Percentiles rank a stretch among this genome's conserved stretches.
Evolutionary conservation across 805 yeast genomes (phyloP).

Genomic region (Sugiyamaella smithiae): DNA sequence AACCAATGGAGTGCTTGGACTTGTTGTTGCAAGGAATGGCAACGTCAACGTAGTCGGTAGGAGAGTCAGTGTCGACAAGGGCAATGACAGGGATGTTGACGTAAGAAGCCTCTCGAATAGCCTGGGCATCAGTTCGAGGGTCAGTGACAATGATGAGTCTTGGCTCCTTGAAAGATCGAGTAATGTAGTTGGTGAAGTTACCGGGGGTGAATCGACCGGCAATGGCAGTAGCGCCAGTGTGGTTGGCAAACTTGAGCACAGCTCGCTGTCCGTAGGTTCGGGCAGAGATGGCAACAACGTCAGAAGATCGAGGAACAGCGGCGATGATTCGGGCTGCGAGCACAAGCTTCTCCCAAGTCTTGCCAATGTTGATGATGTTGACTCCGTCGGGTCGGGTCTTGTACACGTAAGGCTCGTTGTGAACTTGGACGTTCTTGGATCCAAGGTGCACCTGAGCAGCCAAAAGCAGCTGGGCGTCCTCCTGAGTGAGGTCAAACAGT

Average conservation of each 20-base stretch:
- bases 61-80: conserved; percentile 97
- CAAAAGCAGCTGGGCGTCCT: conserved; percentile 97
- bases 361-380: conserved; percentile 95
- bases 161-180: conserved; percentile 99
- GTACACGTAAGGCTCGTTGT: conserved; percentile 72
- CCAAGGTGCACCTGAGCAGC: conserved; percentile 99
- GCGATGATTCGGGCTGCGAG: conserved; percentile 99
- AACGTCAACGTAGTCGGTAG: conserved; percentile 98
- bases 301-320: conserved; percentile 97
- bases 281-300: conserved; percentile 97
- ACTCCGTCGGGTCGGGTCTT: conserved; percentile 99
- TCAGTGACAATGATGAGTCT: conserved; percentile 98
- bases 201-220: conserved; percentile 99
- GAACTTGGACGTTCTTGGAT: conserved; percentile 99
- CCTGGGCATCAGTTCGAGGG: conserved; percentile 99
- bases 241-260: conserved; percentile 98
- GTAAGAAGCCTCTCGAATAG: conserved; percentile 99
- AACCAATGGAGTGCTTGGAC: conserved; percentile 99
- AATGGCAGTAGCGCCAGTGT: conserved; percentile 99
- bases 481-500: conserved; percentile 69
- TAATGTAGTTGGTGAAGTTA: conserved; percentile 99
- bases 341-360: conserved; percentile 99
- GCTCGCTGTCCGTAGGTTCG: conserved; percentile 99
- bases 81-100: conserved; percentile 99
- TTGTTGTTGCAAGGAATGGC: conserved; percentile 99